Evolutionary conservation across 805 yeast genomes (phyloP).

Genomic region (Blastobotrys terrestris): DNA sequence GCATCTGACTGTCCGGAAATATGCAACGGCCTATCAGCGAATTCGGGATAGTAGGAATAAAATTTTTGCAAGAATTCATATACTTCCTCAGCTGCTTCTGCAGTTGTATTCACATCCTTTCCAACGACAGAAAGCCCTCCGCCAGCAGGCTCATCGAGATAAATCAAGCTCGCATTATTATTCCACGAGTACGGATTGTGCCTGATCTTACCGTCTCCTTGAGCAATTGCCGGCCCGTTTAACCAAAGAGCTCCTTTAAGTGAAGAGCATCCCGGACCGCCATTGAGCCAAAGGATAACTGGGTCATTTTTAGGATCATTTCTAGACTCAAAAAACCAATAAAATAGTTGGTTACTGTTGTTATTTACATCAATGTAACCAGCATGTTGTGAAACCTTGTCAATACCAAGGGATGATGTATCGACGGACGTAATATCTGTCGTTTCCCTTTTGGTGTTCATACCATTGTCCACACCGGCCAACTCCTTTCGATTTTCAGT

Average conservation of each 20-base stretch:
- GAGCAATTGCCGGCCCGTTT: slow-evolving; percentile 79
- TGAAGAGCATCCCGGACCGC: slow-evolving; percentile 96
- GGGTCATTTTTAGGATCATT: slow-evolving; percentile 85
- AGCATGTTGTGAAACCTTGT: slow-evolving; percentile 61
- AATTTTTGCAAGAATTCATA: slow-evolving; percentile 77
- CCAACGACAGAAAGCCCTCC: slow-evolving; percentile 84
- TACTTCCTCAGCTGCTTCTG: slow-evolving; percentile 82
- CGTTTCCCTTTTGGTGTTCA: background rate
- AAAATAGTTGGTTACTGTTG: slow-evolving; percentile 77
- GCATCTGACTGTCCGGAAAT: slow-evolving; percentile 94
- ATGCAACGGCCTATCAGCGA: slow-evolving; percentile 55
- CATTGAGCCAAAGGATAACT: slow-evolving; percentile 84
- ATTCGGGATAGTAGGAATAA: slow-evolving; percentile 77
- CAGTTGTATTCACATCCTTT: slow-evolving; percentile 58
- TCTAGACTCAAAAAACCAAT: slow-evolving; percentile 90
- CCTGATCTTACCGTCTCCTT: slow-evolving; percentile 57
- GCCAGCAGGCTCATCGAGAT: slow-evolving; percentile 88
- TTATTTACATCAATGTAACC: slow-evolving; percentile 63
- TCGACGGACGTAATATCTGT: background rate
- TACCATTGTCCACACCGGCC: too few species aligned
- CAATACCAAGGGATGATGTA: slow-evolving; percentile 48
- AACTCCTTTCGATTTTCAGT: too few species aligned
- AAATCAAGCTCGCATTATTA: slow-evolving; percentile 79
- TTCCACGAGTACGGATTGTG: slow-evolving; percentile 88
- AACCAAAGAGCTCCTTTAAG: slow-evolving; percentile 86